Base-by-base conservation (phyloP, 179 eudicot genomes). In the Patellifolia procumbens region DNA sequence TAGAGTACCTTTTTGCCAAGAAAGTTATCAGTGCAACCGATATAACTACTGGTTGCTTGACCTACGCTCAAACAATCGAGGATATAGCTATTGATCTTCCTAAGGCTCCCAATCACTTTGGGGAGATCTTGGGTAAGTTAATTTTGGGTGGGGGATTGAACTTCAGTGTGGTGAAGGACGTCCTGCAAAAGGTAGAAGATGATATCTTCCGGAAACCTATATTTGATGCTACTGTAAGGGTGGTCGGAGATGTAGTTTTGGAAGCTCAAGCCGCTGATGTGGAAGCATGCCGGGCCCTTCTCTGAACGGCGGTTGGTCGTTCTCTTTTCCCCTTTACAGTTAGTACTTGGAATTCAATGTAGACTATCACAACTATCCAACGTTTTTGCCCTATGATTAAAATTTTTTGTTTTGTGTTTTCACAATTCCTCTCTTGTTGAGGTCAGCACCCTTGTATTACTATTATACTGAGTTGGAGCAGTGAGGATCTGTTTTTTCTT, bases 11-110 rank as follows among this genome's bases (percentile, higher is more conserved):
- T 83, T 78, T 87, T 34, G 72, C 83, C 8, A 89, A 91, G 80
- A 86, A 87, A 75, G 92, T 90, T 52, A 43, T 96, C 60, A 81
- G 86, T 7, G 74, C 83, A 16, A 68, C 68, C 20, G 96, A 94
- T 76, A 29, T 96, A n/a, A 83, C 75, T 4, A 72, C 84, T 1
- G 98, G 99, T 13, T 94, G 93, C 80, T 72, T 87, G 81, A 85
- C 84, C 1, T 96, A 89, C 61, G 90, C 90, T 8, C 79, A 90
- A 0, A 74, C 84, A 81, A 74, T 96, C 74, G 94, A 93, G 63
- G 99, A 93, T 79, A 85, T 93, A 37, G 96, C 84, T 45, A 87
- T 96, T 46, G 99, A 96, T 80, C 83, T 93, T 24, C 99, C 99
- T 13, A 96, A 87, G 84, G 98, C 98, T 24, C 98, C 98, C 1